phyloP scores from a whole-genome alignment of 768 basidiomycete species.

The Leccinum broughii region DNA sequence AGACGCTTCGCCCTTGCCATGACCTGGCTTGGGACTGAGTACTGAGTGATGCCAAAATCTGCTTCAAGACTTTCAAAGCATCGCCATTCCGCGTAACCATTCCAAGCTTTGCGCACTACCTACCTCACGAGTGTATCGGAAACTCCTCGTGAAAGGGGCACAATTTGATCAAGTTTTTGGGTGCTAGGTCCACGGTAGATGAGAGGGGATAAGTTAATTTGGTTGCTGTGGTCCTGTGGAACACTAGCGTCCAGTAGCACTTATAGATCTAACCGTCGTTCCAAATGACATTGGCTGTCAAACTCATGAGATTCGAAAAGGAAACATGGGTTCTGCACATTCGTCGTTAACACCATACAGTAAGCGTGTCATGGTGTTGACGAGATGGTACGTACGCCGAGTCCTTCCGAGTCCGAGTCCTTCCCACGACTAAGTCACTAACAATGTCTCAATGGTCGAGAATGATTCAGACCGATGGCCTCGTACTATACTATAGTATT shows the following conservation, averaged over 20 bases:
- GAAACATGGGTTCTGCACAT: no score
- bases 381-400: no score
- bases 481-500: not conserved
- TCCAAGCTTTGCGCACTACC: not conserved
- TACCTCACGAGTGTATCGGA: not conserved
- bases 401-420: no score
- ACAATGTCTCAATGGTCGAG: not conserved
- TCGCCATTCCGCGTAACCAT: not conserved
- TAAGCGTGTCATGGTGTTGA: no score
- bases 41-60: constrained; percentile 7
- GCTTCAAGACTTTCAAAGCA: constrained; percentile 8
- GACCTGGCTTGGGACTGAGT: not conserved
- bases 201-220: not conserved
- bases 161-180: constrained; percentile 5
- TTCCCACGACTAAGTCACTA: no score
- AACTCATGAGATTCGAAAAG: no score
- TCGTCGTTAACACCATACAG: no score
- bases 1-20: constrained; percentile 11
- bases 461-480: not conserved
- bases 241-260: no score
- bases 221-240: no score
- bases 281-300: no score
- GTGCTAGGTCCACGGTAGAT: not conserved
- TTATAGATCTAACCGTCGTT: no score
- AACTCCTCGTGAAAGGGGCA: constrained; percentile 5